These are phyloP conservation scores for Anastatica hierochuntica DNA, from an alignment of 345 rosid genomes.

Conservation along the genomic window DNA sequence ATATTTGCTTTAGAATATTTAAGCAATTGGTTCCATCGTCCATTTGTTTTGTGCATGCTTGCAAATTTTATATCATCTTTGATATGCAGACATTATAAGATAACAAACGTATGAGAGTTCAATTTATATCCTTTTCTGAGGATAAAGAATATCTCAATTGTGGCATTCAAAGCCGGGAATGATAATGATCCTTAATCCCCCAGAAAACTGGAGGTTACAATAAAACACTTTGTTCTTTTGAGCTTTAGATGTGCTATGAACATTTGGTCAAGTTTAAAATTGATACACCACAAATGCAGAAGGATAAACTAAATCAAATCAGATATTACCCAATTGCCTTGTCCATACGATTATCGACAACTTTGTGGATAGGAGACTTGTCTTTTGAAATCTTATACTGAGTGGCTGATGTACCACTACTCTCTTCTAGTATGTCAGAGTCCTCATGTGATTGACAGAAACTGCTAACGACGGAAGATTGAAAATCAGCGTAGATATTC, in stretches of 20 bases:
- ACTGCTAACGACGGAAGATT: slow-evolving; percentile 60
- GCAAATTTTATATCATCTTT: no score
- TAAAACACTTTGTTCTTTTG: slow-evolving; percentile 57
- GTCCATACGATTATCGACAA: slow-evolving; percentile 27
- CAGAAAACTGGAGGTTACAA: slow-evolving; percentile 68
- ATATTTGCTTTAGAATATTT: no score
- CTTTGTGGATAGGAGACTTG: slow-evolving; percentile 25
- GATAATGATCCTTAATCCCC: slow-evolving; percentile 86
- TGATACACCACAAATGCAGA: slow-evolving; percentile 76
- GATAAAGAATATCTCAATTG: slow-evolving; percentile 64
- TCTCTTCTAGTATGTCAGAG: slow-evolving; percentile 25
- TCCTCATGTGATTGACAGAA: slow-evolving; percentile 33
- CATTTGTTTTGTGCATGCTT: no score
- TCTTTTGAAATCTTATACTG: slow-evolving; percentile 19
- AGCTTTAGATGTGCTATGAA: slow-evolving; percentile 70
- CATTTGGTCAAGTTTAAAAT: slow-evolving; percentile 58
- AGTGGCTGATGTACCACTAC: slow-evolving; percentile 20
- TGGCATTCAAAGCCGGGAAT: slow-evolving; percentile 55
- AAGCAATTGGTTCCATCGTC: no score
- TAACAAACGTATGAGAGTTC: no score
- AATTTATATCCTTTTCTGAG: no score
- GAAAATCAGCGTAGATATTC: slow-evolving; percentile 65
- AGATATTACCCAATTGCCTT: slow-evolving; percentile 51
- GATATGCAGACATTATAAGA: no score
- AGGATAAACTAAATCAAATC: slow-evolving; percentile 72